A percentile compares a stretch with the other conserved stretches of the same genome.
Evolutionary conservation across 2,329 filamentous ascomycete species (phyloP).

Genomic region (Ophiostoma novo-ulmi): DNA sequence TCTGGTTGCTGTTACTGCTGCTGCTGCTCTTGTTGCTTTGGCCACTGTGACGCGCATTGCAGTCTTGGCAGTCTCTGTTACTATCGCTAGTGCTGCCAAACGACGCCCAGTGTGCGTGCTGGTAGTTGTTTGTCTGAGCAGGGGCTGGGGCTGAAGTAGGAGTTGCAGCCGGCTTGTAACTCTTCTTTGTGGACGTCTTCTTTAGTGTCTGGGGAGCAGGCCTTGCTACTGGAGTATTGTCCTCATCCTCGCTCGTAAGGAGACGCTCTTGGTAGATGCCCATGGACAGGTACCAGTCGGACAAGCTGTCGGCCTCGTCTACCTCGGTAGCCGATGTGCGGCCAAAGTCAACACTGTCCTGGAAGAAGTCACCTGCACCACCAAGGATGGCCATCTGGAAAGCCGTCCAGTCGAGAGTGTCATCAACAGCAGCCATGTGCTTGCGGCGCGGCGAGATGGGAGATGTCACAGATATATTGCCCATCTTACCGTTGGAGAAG

Average conservation of each 20-base stretch:
- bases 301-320: slow-evolving; percentile 47
- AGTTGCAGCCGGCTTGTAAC: neutral
- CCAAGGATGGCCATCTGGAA: slow-evolving; percentile 62
- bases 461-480: neutral
- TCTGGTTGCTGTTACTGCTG: slow-evolving; percentile 20
- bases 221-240: neutral
- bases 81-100: slow-evolving; percentile 12
- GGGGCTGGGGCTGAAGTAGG: neutral
- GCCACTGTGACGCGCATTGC: slow-evolving; percentile 5
- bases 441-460: slow-evolving; percentile 12
- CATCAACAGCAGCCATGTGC: slow-evolving; percentile 37
- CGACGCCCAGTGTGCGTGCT: neutral
- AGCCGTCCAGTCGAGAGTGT: slow-evolving; percentile 57
- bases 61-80: neutral
- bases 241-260: slow-evolving; percentile 31
- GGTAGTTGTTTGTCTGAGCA: slow-evolving; percentile 1
- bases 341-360: slow-evolving; percentile 41
- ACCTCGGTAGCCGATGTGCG: slow-evolving; percentile 36
- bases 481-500: slow-evolving; percentile 1
- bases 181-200: neutral
- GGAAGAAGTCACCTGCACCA: slow-evolving; percentile 49
- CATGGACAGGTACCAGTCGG: slow-evolving; percentile 49
- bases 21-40: slow-evolving; percentile 16
- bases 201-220: neutral
- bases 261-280: slow-evolving; percentile 43